A percentile compares a stretch with the other conserved stretches of the same genome.
Conservation (phyloP, 2,329 filamentous ascomycete species). For the Diaporthe amygdali region DNA sequence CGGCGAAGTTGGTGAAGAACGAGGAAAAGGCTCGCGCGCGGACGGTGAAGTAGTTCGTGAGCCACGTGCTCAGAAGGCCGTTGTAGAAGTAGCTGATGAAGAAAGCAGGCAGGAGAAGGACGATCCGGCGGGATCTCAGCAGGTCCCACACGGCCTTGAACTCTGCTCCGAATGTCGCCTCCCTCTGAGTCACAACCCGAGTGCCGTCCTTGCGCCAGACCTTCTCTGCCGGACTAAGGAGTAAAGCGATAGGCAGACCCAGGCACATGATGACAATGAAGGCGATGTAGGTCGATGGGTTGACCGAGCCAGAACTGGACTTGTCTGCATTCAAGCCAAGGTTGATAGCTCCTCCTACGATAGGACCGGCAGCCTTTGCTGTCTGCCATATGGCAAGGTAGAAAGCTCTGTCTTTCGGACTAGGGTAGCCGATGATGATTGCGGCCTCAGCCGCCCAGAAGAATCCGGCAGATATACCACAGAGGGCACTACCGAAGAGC, state of each 20-base stretch:
- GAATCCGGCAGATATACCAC: constrained; percentile 52
- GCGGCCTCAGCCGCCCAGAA: constrained; percentile 59
- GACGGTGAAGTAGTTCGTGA: constrained; percentile 39
- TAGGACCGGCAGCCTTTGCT: constrained; percentile 23
- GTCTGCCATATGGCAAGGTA: constrained; percentile 51
- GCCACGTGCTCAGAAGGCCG: constrained; percentile 34
- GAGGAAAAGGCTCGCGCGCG: constrained; percentile 39
- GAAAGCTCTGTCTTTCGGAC: constrained; percentile 49
- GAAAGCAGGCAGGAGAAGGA: constrained; percentile 38
- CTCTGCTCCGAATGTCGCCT: constrained; percentile 33
- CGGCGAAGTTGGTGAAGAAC: constrained; percentile 41
- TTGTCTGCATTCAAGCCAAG: constrained; percentile 26
- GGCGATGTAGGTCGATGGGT: constrained; percentile 30
- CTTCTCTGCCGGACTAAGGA: constrained; percentile 36
- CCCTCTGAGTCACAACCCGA: constrained; percentile 32
- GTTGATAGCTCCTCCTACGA: constrained; percentile 29
- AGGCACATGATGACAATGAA: constrained; percentile 40
- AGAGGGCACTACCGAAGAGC: constrained; percentile 51
- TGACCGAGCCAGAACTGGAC: constrained; percentile 20
- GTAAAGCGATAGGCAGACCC: constrained; percentile 37
- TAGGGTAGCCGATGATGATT: constrained; percentile 54
- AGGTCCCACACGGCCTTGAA: constrained; percentile 35
- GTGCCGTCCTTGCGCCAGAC: constrained; percentile 38
- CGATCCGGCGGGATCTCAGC: constrained; percentile 33
- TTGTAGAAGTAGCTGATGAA: constrained; percentile 42